Conservation (phyloP, 23 red algal species). For the Chondrus crispus region DNA sequence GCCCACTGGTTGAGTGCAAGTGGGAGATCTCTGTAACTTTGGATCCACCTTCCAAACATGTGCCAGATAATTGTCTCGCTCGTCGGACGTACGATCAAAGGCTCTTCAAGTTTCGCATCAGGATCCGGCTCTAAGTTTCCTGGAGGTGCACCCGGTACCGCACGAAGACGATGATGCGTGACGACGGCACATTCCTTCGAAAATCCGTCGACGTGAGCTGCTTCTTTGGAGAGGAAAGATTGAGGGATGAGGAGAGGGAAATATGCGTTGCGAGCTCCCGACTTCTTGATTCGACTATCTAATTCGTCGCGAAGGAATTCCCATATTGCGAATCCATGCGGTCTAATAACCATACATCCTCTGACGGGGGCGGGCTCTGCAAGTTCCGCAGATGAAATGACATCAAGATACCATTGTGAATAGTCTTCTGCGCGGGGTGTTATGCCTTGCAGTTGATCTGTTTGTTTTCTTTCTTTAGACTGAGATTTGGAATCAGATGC, state of each 20-base stretch:
- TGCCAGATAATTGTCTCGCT: conserved; percentile 97
- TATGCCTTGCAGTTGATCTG: conserved; percentile 6
- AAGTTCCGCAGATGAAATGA: conserved; percentile 88
- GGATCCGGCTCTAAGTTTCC: conserved; percentile 82
- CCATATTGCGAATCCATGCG: conserved; percentile 93
- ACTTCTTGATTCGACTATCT: conserved; percentile 73
- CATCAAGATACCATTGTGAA: conserved; percentile 89
- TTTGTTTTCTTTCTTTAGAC: too few species aligned
- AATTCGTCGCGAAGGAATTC: conserved; percentile 78
- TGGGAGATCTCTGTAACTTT: conserved; percentile 92
- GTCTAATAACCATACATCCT: conserved; percentile 88
- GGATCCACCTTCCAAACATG: conserved; percentile 96
- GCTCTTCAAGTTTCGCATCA: conserved; percentile 83
- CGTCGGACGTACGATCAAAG: conserved; percentile 91
- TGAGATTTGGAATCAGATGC: too few species aligned
- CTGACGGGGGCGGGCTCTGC: conserved; percentile 86
- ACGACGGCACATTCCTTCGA: conserved; percentile 98
- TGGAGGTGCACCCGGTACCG: conserved; percentile 33
- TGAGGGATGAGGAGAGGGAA: conserved; percentile 98
- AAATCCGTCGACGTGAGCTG: conserved; percentile 97
- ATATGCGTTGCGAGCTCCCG: conserved; percentile 89
- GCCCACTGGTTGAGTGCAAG: conserved; percentile 96
- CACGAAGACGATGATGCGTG: conserved; percentile 92
- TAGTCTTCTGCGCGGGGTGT: conserved; percentile 87
- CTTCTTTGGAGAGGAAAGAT: conserved; percentile 91